Conservation (phyloP, 352 stramenopile genomes). For the Hyaloperonospora brassicae region DNA sequence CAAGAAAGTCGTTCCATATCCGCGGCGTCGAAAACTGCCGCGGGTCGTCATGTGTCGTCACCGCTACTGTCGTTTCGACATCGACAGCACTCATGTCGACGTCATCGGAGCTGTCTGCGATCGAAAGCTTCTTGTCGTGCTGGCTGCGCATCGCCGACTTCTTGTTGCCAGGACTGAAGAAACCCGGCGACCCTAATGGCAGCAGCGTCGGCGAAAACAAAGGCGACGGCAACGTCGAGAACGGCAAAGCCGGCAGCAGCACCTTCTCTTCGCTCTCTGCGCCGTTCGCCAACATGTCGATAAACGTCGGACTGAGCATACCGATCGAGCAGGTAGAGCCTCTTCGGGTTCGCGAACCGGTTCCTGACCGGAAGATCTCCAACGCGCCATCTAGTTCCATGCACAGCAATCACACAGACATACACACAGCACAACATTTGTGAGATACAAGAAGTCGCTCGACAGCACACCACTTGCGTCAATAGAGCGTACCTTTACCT, state of each 20-base stretch:
- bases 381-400: slow-evolving; percentile 15
- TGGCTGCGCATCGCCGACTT: slow-evolving; percentile 22
- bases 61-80: slow-evolving; percentile 5
- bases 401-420: slow-evolving; percentile 16
- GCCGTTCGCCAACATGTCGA: slow-evolving; percentile 55
- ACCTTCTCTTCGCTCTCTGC: slow-evolving; percentile 53
- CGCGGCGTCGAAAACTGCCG: slow-evolving; percentile 31
- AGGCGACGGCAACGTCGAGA: slow-evolving; percentile 35
- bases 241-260: slow-evolving; percentile 21
- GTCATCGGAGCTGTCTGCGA: slow-evolving; percentile 9
- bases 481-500: slow-evolving; percentile 29
- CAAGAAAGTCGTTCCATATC: slow-evolving; percentile 70
- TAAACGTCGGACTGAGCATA: slow-evolving; percentile 72
- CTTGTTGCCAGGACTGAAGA: slow-evolving; percentile 25
- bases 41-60: slow-evolving; percentile 9
- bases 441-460: no score
- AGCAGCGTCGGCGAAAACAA: slow-evolving; percentile 31
- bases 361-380: slow-evolving; percentile 14
- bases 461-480: not conserved
- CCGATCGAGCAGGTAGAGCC: slow-evolving; percentile 18
- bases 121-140: slow-evolving; percentile 17
- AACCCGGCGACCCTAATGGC: slow-evolving; percentile 19
- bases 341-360: slow-evolving; percentile 24
- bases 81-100: slow-evolving; percentile 18
- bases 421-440: slow-evolving; percentile 2